Percentiles rank a stretch among this genome's conserved stretches.
phyloP scores from a whole-genome alignment of 768 basidiomycete genomes.

The Tricholoma terreum region DNA sequence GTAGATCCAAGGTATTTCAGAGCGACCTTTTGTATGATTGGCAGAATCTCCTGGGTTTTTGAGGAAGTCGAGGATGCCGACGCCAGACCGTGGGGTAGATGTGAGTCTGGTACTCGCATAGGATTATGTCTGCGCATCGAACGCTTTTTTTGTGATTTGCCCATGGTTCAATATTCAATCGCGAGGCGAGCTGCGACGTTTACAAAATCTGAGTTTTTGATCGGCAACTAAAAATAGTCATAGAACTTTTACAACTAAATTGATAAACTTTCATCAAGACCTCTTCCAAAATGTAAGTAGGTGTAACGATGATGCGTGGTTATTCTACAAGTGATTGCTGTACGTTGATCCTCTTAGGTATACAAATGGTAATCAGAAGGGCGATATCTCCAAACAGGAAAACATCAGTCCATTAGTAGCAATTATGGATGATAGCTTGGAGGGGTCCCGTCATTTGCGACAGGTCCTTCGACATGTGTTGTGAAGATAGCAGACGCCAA shows the following conservation, averaged over 20 bases:
- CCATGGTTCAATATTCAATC: slow-evolving; percentile 54
- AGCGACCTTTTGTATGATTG: slow-evolving; percentile 84
- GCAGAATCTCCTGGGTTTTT: slow-evolving; percentile 77
- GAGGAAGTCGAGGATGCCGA: slow-evolving; percentile 70
- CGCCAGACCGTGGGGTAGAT: slow-evolving; percentile 79
- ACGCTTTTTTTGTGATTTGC: slow-evolving; percentile 89
- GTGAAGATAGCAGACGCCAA: background rate
- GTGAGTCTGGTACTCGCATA: slow-evolving; percentile 89
- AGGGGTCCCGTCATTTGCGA: slow-evolving; percentile 18
- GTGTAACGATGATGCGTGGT: background rate
- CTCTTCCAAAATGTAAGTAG: background rate
- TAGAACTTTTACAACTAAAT: no score
- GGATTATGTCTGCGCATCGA: slow-evolving; percentile 88
- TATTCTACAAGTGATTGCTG: slow-evolving; percentile 1
- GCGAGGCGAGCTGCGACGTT: no score
- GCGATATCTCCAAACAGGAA: slow-evolving; percentile 6
- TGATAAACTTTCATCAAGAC: no score
- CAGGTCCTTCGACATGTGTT: slow-evolving; percentile 14
- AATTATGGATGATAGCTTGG: slow-evolving; percentile 19
- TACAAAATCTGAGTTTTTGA: background rate
- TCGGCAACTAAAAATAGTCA: background rate
- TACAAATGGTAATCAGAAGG: background rate
- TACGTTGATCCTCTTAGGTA: background rate
- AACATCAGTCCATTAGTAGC: slow-evolving; percentile 6
- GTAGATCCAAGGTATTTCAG: background rate